Percentiles rank a stretch among this genome's conserved stretches.
Evolutionary conservation across 305 asterid species (phyloP).

Genomic region (Euphrasia arctica): DNA sequence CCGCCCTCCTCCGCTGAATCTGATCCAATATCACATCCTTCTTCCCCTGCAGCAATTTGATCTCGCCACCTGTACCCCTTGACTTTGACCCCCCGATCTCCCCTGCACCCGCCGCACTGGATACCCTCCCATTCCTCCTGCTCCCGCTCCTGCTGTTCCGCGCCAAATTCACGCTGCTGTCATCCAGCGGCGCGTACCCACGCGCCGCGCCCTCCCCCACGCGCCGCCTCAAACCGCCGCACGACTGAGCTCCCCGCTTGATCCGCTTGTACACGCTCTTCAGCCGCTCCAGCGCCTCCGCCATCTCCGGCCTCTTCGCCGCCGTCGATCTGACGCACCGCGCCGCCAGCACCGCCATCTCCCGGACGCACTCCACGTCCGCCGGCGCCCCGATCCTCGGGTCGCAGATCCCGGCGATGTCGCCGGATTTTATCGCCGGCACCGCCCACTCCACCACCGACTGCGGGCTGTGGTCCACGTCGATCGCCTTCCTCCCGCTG

Average conservation of each 20-base stretch:
- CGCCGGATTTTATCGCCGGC: constrained; percentile 60
- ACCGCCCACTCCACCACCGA: constrained; percentile 87
- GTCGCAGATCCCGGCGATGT: constrained; percentile 46
- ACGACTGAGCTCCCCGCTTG: constrained; percentile 25
- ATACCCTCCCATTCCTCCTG: constrained; percentile 54
- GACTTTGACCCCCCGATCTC: constrained; percentile 54
- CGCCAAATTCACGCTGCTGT: constrained; percentile 35
- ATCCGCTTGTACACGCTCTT: constrained; percentile 41
- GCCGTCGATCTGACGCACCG: constrained; percentile 59
- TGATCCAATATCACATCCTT: constrained; percentile 26
- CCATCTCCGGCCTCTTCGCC: constrained; percentile 74
- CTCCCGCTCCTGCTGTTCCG: constrained; percentile 33
- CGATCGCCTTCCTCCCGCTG: constrained; percentile 80
- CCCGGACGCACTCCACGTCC: constrained; percentile 41
- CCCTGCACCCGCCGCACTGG: constrained; percentile 31
- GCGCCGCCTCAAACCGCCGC: constrained; percentile 52
- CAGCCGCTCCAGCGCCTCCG: constrained; percentile 61
- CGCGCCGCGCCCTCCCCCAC: constrained; percentile 37
- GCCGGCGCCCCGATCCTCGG: constrained; percentile 50
- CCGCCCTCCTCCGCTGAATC: constrained; percentile 26
- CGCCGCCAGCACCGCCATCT: constrained; percentile 52
- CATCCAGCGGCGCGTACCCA: constrained; percentile 60
- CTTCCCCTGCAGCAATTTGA: constrained; percentile 29
- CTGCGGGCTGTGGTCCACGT: constrained; percentile 69
- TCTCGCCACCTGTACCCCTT: constrained; percentile 55